Conservation (phyloP, 2,329 filamentous ascomycete genomes). For the Microcyclosporella mali region DNA sequence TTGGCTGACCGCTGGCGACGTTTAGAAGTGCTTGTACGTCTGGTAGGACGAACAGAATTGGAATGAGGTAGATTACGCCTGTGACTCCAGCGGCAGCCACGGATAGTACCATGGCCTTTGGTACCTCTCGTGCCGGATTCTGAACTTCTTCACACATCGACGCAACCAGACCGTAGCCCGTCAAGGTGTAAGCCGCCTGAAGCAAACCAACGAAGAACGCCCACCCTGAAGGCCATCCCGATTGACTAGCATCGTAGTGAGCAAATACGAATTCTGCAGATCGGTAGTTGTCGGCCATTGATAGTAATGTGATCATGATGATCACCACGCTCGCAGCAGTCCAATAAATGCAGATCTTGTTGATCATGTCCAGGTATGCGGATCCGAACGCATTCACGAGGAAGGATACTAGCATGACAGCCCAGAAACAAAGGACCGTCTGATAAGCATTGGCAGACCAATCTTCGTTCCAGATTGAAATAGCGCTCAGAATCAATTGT, state of each 20-base stretch:
- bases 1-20: conserved; percentile 67
- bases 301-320: conserved; percentile 59
- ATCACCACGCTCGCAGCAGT: conserved; percentile 60
- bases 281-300: conserved; percentile 53
- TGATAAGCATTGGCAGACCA: conserved; percentile 63
- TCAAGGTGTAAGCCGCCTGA: conserved; percentile 57
- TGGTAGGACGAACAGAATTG: conserved; percentile 69
- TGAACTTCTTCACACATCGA: conserved; percentile 69
- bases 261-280: conserved; percentile 60
- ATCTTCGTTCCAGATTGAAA: conserved; percentile 63
- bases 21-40: conserved; percentile 57
- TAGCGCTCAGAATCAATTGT: conserved; percentile 61
- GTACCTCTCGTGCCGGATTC: conserved; percentile 61
- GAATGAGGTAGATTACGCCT: conserved; percentile 62
- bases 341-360: conserved; percentile 69
- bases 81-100: conserved; percentile 62
- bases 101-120: conserved; percentile 64
- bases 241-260: conserved; percentile 60
- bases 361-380: conserved; percentile 60
- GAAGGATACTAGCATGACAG: conserved; percentile 60
- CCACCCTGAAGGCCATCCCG: conserved; percentile 64
- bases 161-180: conserved; percentile 65
- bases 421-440: conserved; percentile 67
- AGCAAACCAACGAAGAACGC: conserved; percentile 66
- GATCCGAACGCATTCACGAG: conserved; percentile 59